Conservation (phyloP, 192 early-diverging fungal genomes). For the Dissophora ornata region DNA sequence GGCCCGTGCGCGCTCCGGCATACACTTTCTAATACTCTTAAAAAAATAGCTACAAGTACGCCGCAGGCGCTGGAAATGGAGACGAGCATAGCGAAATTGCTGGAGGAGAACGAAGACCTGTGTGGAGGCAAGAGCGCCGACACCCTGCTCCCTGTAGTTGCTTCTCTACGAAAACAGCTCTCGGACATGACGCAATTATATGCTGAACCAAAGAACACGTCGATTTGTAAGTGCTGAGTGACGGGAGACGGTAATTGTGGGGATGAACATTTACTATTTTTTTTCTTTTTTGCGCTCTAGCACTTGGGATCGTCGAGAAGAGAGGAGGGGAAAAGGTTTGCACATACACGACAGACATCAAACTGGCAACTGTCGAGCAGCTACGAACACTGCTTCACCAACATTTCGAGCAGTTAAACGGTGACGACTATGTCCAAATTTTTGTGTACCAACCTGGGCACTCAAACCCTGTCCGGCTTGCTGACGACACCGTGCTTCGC, state of each 20-base stretch:
- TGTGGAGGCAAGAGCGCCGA: too few relatives aligned
- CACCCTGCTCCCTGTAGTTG: neutral
- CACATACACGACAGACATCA: slow-evolving; percentile 1
- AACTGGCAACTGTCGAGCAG: neutral
- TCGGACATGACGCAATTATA: neutral
- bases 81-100: too few relatives aligned
- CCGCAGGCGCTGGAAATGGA: neutral
- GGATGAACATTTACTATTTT: too few relatives aligned
- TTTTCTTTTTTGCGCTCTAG: neutral
- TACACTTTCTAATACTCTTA: too few relatives aligned
- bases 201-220: neutral
- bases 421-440: slow-evolving; percentile 4
- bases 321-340: slow-evolving; percentile 1
- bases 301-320: neutral
- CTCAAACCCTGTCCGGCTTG: neutral
- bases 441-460: slow-evolving; percentile 5
- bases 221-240: slow-evolving; percentile 6
- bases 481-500: neutral
- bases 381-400: neutral
- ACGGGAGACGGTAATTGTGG: neutral
- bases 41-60: neutral
- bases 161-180: slow-evolving; percentile 6
- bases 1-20: too few relatives aligned
- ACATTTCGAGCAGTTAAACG: slow-evolving; percentile 12
- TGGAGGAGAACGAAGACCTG: too few relatives aligned